Evolutionary conservation across 768 basidiomycete genomes (phyloP).

Genomic region (Russula earlei): DNA sequence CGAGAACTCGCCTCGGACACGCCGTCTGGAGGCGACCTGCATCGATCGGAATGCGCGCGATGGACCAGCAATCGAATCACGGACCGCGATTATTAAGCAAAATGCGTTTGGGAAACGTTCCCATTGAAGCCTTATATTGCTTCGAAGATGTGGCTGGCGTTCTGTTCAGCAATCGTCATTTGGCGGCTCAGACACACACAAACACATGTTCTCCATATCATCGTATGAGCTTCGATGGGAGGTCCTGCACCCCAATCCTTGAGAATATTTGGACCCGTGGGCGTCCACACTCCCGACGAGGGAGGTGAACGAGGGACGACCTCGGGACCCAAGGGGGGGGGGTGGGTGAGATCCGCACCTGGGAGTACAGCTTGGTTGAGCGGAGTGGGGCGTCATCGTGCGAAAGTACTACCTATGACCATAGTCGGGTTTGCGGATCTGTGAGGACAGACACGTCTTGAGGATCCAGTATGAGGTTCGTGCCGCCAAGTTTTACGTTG

Average conservation of each 20-base stretch:
- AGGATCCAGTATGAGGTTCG: conserved; percentile 66
- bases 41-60: not conserved
- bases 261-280: conserved; percentile 58
- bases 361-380: not conserved
- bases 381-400: not conserved
- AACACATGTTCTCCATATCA: conserved; percentile 55
- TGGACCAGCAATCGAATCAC: conserved; percentile 2
- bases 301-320: conserved; percentile 69
- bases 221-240: conserved; percentile 68
- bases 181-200: conserved; percentile 28
- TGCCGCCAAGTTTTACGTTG: conserved; percentile 77
- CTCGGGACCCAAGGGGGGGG: conserved; percentile 57
- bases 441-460: conserved; percentile 51
- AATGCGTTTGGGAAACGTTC: conserved; percentile 46
- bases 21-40: conserved; percentile 32
- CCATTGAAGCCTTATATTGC: conserved; percentile 44
- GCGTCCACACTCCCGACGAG: conserved; percentile 73
- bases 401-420: conserved; percentile 48
- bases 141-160: conserved; percentile 32
- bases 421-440: conserved; percentile 67
- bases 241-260: conserved; percentile 52
- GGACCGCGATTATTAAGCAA: conserved; percentile 68
- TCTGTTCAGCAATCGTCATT: not conserved
- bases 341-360: conserved; percentile 67
- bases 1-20: conserved; percentile 47